Evolutionary conservation across 768 basidiomycete species (phyloP).

Genomic region (Kwoniella sp.): DNA sequence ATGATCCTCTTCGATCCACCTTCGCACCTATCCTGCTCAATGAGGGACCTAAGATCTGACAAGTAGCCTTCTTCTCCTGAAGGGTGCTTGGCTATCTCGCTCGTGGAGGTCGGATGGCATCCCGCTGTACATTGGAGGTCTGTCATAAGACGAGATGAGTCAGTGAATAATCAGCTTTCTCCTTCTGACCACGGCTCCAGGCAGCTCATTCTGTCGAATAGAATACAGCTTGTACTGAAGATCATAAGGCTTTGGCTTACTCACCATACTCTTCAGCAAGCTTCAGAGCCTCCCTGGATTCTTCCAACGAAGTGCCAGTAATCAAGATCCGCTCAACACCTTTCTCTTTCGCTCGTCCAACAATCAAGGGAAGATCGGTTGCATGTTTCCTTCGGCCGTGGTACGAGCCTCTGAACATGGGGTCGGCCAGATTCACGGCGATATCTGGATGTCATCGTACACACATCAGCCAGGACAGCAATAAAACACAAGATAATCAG

Average conservation of each 20-base stretch:
- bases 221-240: background rate
- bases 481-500: too few species aligned
- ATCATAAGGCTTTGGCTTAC: conserved; percentile 20
- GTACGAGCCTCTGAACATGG: conserved; percentile 58
- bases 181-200: background rate
- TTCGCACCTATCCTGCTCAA: conserved; percentile 57
- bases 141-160: too few species aligned
- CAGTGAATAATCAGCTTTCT: too few species aligned
- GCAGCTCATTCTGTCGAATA: conserved; percentile 8
- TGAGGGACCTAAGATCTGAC: conserved; percentile 63
- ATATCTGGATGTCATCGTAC: conserved; percentile 51
- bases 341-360: conserved; percentile 64
- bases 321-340: conserved; percentile 74
- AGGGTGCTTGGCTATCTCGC: conserved; percentile 66
- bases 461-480: background rate
- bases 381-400: conserved; percentile 57
- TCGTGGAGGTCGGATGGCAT: conserved; percentile 75
- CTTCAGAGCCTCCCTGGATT: conserved; percentile 65
- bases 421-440: conserved; percentile 59
- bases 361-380: conserved; percentile 69
- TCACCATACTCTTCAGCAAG: conserved; percentile 67
- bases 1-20: conserved; percentile 63
- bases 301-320: conserved; percentile 71
- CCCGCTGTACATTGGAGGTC: conserved; percentile 75
- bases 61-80: conserved; percentile 69